These are phyloP conservation scores for Alisma plantagoaquatica DNA, from an alignment of 106 monocot species.

Conservation along the genomic window DNA sequence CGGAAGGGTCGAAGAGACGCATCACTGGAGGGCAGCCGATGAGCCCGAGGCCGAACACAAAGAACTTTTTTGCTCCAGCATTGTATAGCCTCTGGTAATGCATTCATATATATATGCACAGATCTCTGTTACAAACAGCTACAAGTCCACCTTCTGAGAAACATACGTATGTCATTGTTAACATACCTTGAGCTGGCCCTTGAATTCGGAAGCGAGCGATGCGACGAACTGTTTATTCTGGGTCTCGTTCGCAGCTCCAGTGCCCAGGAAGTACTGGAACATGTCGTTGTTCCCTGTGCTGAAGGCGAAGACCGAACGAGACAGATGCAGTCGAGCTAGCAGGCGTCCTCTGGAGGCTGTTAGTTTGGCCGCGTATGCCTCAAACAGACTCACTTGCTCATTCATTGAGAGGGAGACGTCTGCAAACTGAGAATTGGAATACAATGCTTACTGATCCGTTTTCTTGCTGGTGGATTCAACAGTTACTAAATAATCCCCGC, in stretches of 20 bases:
- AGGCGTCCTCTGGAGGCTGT: constrained; percentile 1
- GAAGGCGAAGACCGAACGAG: constrained; percentile 41
- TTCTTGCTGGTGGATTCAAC: too few relatives aligned
- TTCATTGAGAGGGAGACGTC: constrained; percentile 7
- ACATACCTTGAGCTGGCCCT: constrained; percentile 8
- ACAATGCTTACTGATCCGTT: too few relatives aligned
- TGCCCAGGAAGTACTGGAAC: not conserved
- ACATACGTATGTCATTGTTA: not conserved
- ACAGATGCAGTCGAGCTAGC: constrained; percentile 3
- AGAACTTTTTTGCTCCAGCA: constrained; percentile 14
- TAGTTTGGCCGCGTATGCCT: not conserved
- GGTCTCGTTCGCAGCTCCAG: not conserved
- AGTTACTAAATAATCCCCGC: too few relatives aligned
- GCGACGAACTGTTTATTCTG: not conserved
- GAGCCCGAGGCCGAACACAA: not conserved
- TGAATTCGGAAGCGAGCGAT: constrained; percentile 5
- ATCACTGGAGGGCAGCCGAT: constrained; percentile 9
- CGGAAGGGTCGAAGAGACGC: not conserved
- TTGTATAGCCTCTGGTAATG: too few relatives aligned
- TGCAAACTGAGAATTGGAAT: too few relatives aligned
- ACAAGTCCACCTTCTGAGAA: not conserved
- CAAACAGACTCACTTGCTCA: constrained; percentile 19
- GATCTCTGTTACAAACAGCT: not conserved
- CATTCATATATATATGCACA: too few relatives aligned
- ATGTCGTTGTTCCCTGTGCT: constrained; percentile 39